Base-by-base conservation (phyloP, 306 rosid species). In the Castanea crenata region DNA sequence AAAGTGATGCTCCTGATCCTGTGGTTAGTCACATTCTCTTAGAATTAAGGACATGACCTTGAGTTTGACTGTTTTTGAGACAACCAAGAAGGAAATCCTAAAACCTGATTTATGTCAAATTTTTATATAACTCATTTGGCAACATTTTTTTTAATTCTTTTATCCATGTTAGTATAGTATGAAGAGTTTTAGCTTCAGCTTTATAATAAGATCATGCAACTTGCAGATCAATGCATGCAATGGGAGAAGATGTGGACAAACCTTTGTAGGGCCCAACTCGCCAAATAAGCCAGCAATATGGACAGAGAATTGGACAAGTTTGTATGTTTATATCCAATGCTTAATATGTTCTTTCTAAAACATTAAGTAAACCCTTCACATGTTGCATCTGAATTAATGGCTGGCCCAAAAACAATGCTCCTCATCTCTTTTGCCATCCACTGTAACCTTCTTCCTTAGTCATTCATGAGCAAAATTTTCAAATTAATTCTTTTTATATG, bases 241-340 rank as follows among this genome's bases (percentile, higher is more conserved):
- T 73, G 90, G 98, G 35, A 78, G 88, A 88, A 77, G 76, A 75
- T 95, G 99, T 62, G 98, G 98, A 19, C 84, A 68, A 83, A 89
- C 89, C 6, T 95, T 92, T 71, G 76, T 76, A 38, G 99, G 99
- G 9, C 98, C 99, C 20, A 95, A 95, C 83, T 88, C 98, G 0
- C 94, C 94, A n/a, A 83, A 80, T 80, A 93, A 93, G 82, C 98
- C 98, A 73, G 80, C 97, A 10, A 8, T 95, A 0, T 95, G 98
- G 99, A 95, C 97, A 57, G 98, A 92, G 90, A 88, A 92, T 62
- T 95, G 98, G 99, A 95, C 98, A n/a, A 91, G 97, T 76, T 86
- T 84, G 97, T 93, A 89, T 18, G 95, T 77, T 49, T 72, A 23
- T 20, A 23, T 51, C 16, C 13, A 23, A 5, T 52, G 27, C 12